Base-by-base conservation (phyloP, 176 grass and related monocot genomes). In the Bolboschoenus planiculmis region DNA sequence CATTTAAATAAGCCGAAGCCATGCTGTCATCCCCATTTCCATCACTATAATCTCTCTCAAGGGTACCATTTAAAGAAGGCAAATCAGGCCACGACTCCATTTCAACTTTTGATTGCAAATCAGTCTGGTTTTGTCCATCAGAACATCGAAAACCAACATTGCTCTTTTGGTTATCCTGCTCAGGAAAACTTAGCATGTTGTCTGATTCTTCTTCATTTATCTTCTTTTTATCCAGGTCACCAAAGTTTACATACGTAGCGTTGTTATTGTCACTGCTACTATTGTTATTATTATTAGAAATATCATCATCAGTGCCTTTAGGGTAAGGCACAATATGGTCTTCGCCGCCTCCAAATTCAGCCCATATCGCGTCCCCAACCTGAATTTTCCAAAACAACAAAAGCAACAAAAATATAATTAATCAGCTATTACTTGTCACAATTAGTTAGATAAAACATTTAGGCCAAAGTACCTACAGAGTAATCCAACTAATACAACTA, bases 41-140 rank as follows among this genome's bases (percentile, higher is more conserved):
- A 81, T 90, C 56, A 81, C 72, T 81, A 68, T 91, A 97, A 66
- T 81, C 87, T 87, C 78, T 91, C 87, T 83, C 88, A 77, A 92
- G 76, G 58, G 90, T 50, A 67, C 81, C 59, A 85, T 82, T 89
- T 85, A 94, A 85, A 63, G 88, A 92, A 93, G 92, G 95, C 18
- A 98, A 85, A 68, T 98, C 89, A 15, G 95, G 92, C 95, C 92
- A 98, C 39, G 87, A 83, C 78, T 94, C 95, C 64, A 91, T 85
- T 79, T 91, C 89, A 77, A 94, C 80, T 85, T 31, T 91, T 56
- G 89, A 83, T 81, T 85, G 81, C 75, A 86, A 78, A 18, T 82
- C 66, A 86, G 86, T 77, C 72, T 89, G 83, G 80, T 92, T 87
- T 82, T 92, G 81, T 75, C 88, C 47, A 61, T 83, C 65, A 86